phyloP scores from a whole-genome alignment of 176 grass and related monocot species.

The Zea luxurians region DNA sequence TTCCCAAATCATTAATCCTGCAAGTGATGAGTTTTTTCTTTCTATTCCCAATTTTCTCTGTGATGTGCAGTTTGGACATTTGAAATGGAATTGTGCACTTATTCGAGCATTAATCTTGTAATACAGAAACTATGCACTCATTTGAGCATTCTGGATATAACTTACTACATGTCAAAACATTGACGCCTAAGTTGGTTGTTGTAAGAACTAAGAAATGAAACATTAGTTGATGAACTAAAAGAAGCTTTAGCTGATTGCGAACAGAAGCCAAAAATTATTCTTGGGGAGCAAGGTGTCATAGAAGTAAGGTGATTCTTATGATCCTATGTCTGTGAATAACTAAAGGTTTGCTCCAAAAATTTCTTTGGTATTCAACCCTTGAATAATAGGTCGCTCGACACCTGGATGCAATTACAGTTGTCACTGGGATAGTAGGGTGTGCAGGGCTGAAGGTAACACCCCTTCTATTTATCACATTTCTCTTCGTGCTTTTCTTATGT shows the following conservation, averaged over 20 bases:
- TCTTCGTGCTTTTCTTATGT: constrained; percentile 13
- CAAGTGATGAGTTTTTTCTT: no score
- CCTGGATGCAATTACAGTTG: constrained; percentile 80
- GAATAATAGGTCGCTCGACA: constrained; percentile 77
- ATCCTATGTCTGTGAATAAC: constrained; percentile 7
- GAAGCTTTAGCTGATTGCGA: constrained; percentile 70
- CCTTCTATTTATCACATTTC: neutral
- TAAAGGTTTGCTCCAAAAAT: neutral
- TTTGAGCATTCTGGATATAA: no score
- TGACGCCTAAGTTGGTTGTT: no score
- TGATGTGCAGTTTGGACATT: no score
- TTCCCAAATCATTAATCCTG: no score
- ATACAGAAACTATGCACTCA: no score
- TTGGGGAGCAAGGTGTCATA: constrained; percentile 83
- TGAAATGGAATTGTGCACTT: no score
- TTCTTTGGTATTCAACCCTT: constrained; percentile 6
- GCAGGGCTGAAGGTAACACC: constrained; percentile 49
- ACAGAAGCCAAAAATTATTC: constrained; percentile 88
- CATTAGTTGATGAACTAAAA: no score
- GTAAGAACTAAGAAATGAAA: no score
- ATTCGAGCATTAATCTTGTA: no score
- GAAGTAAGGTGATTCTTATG: constrained; percentile 52
- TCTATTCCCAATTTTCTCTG: no score
- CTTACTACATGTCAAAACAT: no score
- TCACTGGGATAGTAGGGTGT: constrained; percentile 96